Base-by-base conservation (phyloP, 2,329 filamentous ascomycete species). In the Chrysoporthe deuterocubensis region DNA sequence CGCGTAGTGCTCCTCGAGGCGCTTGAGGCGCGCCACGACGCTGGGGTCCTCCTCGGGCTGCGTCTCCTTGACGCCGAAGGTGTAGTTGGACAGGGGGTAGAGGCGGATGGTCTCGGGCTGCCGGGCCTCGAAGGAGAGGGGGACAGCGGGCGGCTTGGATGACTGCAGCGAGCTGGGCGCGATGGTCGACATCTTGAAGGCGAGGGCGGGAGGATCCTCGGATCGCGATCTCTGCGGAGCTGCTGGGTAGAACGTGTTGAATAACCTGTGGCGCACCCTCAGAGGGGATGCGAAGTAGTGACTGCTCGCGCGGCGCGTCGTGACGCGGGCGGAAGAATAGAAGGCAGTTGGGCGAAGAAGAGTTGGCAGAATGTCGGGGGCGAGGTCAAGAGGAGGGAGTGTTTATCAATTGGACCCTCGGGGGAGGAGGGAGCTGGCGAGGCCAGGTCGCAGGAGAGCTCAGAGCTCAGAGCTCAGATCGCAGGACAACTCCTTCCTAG, bases 21-120 rank as follows among this genome's bases (percentile, higher is more conserved):
- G 90, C 83, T 95, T 94, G 72, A 99, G 84, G 2, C 96, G 92
- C 67, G 96, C 94, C 67, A 97, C 88, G 2, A 99, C 96, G 0
- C 94, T 97, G 0, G 95, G 94, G 76, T 99, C 96, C 81, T 99
- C 96, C 81, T 99, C 96, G 2, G 95, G 96, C 78, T 99, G 96
- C 32, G 92, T 96, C 83, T 98, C 96, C 81, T 99, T 99, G 70
- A 96, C 97, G 71, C 95, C 95, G 76, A 99, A 98, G 34, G 96
- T 98, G 85, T 99, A 99, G 85, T 98, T 99, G 73, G 94, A 97
- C 61, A 99, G 87, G 44, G 96, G 96, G 77, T 94, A 98, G 37
- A 99, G 88, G 64, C 92, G 92, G 76, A 99, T 94, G 2, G 94
- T 96, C 74, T 90, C 83, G 44, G 95, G 93, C 80, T 99, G 96